These are phyloP conservation scores for Flaveria ramosissima DNA, from an alignment of 129 eudicot species.

Conservation along the genomic window DNA sequence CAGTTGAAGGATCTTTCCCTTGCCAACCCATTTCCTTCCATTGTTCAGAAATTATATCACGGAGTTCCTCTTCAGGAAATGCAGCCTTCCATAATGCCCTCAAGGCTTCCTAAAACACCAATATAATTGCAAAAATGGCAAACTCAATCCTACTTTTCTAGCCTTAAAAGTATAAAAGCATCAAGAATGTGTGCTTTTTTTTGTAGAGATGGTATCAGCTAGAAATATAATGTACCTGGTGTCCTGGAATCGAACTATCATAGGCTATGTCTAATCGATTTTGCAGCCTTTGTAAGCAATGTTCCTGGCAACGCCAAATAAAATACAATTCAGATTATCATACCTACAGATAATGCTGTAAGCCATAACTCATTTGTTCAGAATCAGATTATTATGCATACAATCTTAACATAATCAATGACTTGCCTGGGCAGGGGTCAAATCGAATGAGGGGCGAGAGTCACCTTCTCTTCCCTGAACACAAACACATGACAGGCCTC, in stretches of 20 bases:
- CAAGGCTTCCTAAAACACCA: constrained; percentile 67
- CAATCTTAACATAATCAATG: not conserved
- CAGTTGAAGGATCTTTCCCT: constrained; percentile 99
- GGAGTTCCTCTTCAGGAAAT: constrained; percentile 84
- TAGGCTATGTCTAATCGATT: constrained; percentile 78
- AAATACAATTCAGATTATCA: not conserved
- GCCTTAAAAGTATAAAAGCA: constrained; percentile 10
- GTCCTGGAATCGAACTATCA: constrained; percentile 74
- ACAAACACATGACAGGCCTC: constrained; percentile 98
- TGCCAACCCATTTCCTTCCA: constrained; percentile 99
- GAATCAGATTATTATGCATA: not conserved
- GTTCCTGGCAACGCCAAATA: constrained; percentile 54
- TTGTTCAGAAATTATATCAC: constrained; percentile 83
- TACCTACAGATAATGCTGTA: not conserved
- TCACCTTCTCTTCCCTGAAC: constrained; percentile 92
- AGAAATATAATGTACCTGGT: constrained; percentile 56
- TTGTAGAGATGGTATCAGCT: not conserved
- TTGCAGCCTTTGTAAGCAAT: constrained; percentile 81
- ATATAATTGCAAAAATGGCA: constrained; percentile 15
- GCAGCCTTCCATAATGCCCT: constrained; percentile 87
- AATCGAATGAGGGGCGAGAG: constrained; percentile 86
- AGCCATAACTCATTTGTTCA: constrained; percentile 3
- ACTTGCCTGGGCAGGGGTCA: constrained; percentile 82
- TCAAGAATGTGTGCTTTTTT: not conserved
- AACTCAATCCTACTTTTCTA: constrained; percentile 9